A percentile compares a stretch with the other conserved stretches of the same genome.
These are phyloP conservation scores for Trypanosoma cruzi DNA, from an alignment of 208 protist species.

Conservation along the genomic window DNA sequence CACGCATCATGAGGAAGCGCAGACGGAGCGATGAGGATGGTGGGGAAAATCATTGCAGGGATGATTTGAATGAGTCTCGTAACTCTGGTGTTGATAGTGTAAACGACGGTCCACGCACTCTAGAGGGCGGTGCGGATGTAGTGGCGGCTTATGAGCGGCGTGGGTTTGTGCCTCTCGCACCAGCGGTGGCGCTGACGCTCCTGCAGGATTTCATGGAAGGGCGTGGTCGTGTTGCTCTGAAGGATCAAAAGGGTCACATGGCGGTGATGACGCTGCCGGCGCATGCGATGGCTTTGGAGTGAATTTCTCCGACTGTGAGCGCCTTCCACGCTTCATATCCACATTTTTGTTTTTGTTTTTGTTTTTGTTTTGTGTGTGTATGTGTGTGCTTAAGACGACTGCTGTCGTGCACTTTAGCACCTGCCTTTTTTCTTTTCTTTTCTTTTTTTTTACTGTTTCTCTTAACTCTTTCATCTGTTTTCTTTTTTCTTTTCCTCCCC, in stretches of 20 bases:
- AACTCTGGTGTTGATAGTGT: background rate
- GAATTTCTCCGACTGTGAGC: background rate
- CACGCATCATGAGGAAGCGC: conserved; percentile 1
- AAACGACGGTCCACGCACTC: background rate
- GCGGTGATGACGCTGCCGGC: conserved; percentile 32
- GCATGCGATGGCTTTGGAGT: conserved; percentile 27
- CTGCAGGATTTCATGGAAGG: conserved; percentile 40
- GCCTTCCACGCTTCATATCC: background rate
- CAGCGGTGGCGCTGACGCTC: conserved; percentile 22
- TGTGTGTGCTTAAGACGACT: background rate
- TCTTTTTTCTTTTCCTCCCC: conserved; percentile 7
- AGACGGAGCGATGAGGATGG: background rate
- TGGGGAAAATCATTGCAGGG: background rate
- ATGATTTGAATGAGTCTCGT: background rate
- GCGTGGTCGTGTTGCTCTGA: conserved; percentile 35
- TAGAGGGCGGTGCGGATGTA: background rate
- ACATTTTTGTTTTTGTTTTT: background rate
- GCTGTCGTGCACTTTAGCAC: background rate
- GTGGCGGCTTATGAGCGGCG: conserved; percentile 6
- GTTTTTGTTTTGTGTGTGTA: too few species aligned
- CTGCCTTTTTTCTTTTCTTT: conserved; percentile 1
- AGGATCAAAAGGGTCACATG: conserved; percentile 25
- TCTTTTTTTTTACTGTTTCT: too few species aligned
- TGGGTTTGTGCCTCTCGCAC: conserved; percentile 24
- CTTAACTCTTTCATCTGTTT: too few species aligned